Conservation (phyloP, 352 stramenopile genomes). For the Globisporangium nodosum region DNA sequence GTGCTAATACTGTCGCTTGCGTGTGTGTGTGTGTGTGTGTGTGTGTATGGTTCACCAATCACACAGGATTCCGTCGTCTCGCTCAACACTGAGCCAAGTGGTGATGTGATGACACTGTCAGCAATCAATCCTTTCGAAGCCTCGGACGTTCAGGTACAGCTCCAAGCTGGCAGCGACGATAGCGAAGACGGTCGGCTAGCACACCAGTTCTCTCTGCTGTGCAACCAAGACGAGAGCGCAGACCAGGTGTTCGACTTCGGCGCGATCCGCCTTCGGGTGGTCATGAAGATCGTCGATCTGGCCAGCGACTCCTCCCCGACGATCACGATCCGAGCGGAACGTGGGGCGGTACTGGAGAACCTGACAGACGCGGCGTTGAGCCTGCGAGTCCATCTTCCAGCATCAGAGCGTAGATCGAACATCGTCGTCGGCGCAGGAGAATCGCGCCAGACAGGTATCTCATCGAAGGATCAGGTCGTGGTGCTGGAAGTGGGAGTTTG, state of each 20-base stretch:
- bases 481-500: constrained; percentile 10
- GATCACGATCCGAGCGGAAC: constrained; percentile 29
- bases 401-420: constrained; percentile 3
- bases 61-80: neutral
- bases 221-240: constrained; percentile 1
- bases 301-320: constrained; percentile 16
- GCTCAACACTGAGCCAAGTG: constrained; percentile 17
- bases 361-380: constrained; percentile 4
- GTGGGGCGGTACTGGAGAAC: constrained; percentile 9
- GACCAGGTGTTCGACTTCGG: constrained; percentile 33
- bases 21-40: neutral
- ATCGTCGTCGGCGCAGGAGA: constrained; percentile 3
- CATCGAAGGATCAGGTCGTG: constrained; percentile 9
- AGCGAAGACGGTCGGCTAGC: neutral
- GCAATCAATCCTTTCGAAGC: constrained; percentile 35
- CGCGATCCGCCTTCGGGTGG: constrained; percentile 20
- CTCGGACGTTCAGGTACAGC: constrained; percentile 15
- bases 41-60: neutral
- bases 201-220: constrained; percentile 7
- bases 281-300: constrained; percentile 4
- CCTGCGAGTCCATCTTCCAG: constrained; percentile 6
- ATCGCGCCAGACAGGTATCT: constrained; percentile 8
- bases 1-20: neutral
- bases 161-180: neutral
- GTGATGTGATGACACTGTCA: constrained; percentile 21